Percentiles rank a stretch among this genome's conserved stretches.
These are phyloP conservation scores for Thraustotheca clavata DNA, from an alignment of 352 stramenopile genomes.

Conservation along the genomic window DNA sequence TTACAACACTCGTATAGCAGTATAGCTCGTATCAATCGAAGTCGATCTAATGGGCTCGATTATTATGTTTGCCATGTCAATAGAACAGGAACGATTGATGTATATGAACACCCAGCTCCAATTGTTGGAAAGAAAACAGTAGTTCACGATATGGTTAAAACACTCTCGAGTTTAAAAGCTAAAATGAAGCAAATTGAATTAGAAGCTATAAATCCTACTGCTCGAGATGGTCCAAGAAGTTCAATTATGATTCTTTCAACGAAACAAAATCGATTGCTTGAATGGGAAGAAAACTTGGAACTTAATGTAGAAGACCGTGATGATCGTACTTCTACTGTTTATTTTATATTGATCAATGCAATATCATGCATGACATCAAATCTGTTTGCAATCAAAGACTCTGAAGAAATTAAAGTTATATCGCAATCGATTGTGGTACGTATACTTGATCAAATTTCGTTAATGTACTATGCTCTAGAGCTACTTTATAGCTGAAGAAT, in stretches of 20 bases:
- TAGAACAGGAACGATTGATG: neutral
- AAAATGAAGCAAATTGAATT: neutral
- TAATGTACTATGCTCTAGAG: neutral
- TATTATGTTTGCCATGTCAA: constrained; percentile 10
- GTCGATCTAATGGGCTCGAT: constrained; percentile 7
- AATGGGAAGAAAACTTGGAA: constrained; percentile 20
- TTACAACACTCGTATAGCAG: constrained; percentile 19
- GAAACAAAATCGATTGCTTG: constrained; percentile 3
- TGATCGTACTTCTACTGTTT: constrained; percentile 15
- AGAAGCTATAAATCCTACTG: neutral
- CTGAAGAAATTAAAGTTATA: constrained; percentile 13
- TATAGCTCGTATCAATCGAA: constrained; percentile 16
- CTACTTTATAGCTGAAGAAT: constrained; percentile 20
- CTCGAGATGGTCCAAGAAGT: neutral
- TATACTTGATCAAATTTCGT: neutral
- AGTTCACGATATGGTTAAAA: neutral
- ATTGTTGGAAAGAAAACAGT: neutral
- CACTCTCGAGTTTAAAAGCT: neutral
- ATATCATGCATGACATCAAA: constrained; percentile 19
- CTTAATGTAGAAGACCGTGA: constrained; percentile 4
- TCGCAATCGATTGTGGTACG: constrained; percentile 10
- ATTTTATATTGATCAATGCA: constrained; percentile 16
- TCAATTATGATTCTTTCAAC: neutral
- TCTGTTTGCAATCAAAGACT: neutral
- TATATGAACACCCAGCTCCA: neutral